phyloP scores from a whole-genome alignment of 768 basidiomycete genomes.

The Coprinellus micaceus region DNA sequence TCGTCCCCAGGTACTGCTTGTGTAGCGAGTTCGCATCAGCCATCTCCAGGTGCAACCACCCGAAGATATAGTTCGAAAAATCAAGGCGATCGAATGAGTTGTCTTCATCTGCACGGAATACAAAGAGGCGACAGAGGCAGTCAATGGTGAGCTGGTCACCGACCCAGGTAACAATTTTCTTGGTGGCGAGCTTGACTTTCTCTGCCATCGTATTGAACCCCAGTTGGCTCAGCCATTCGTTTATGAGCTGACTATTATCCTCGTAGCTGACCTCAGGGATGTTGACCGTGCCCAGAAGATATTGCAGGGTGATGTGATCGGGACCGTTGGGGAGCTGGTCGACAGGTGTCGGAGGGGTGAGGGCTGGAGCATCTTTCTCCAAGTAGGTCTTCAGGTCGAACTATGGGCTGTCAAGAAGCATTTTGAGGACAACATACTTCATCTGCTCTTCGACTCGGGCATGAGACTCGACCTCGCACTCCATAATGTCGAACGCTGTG shows the following conservation, averaged over 20 bases:
- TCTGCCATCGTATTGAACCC: background rate
- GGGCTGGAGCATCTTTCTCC: constrained; percentile 9
- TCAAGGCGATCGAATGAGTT: constrained; percentile 38
- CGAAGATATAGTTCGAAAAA: constrained; percentile 28
- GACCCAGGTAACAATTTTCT: constrained; percentile 1
- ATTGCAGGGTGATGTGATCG: constrained; percentile 28
- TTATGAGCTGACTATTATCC: constrained; percentile 28
- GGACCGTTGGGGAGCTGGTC: constrained; percentile 22
- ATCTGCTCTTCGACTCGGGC: constrained; percentile 11
- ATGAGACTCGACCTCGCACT: constrained; percentile 13
- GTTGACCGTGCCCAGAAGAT: constrained; percentile 30
- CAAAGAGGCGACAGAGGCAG: constrained; percentile 33
- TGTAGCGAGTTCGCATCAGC: constrained; percentile 38
- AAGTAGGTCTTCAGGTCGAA: constrained; percentile 28
- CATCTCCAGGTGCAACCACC: constrained; percentile 42
- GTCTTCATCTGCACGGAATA: constrained; percentile 31
- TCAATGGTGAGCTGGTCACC: constrained; percentile 27
- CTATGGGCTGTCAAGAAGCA: constrained; percentile 24
- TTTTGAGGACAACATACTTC: constrained; percentile 20
- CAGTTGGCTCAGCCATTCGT: constrained; percentile 28
- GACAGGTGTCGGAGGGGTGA: constrained; percentile 20
- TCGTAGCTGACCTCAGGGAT: constrained; percentile 40
- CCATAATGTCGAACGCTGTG: constrained; percentile 19
- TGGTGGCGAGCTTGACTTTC: background rate
- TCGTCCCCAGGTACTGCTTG: constrained; percentile 37